Evolutionary conservation across 1,284 basidiomycete species (phyloP), one percentile per base, ranked within the genome.

Genomic region (Coriolopsis trogii): DNA sequence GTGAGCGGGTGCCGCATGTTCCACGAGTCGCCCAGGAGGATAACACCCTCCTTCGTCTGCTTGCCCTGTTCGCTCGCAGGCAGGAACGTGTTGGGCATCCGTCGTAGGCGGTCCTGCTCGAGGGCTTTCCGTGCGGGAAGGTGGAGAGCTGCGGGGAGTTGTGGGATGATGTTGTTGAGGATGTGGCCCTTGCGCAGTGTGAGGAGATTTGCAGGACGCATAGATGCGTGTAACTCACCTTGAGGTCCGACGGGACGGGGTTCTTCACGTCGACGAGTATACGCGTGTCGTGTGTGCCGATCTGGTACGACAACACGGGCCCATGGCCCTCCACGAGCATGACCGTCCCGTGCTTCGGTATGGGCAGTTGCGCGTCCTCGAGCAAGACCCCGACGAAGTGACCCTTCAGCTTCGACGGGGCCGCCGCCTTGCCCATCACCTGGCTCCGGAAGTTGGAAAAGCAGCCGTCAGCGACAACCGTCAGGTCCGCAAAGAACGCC

Each of bases 1-100:
- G 96, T 99, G 10, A 99, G 79, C 0, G 97, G 96, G 71, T 99
- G 97, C 1, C 97, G 89, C 95, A 99, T 99, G 70, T 99, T 99
- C 89, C 95, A 96, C 1, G 96, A 88, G 69, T 99, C 97, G 4
- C 97, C 97, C 34, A 98, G 78, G 50, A 99, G 82, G 57, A 99
- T 78, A 7, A 87, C 87, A 18, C 95, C 95, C 47, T 84, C 76
- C 55, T 85, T 88, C 9, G 76, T 73, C 28, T 69, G 64, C 10
- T 65, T 63, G 3, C 71, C 70, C 68, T 98, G 97, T 65, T 89
- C 80, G 15, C 87, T 79, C 0, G 95, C 77, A 0, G 95, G 93
- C 3, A 99, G 80, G 78, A 93, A 98, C 0, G 91, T 91, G 72
- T 98, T 99, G 41, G 97, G 95, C 96, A 99, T 98, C 16, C 87